phyloP scores from a whole-genome alignment of 306 rosid species.

The Purshia tridentata region DNA sequence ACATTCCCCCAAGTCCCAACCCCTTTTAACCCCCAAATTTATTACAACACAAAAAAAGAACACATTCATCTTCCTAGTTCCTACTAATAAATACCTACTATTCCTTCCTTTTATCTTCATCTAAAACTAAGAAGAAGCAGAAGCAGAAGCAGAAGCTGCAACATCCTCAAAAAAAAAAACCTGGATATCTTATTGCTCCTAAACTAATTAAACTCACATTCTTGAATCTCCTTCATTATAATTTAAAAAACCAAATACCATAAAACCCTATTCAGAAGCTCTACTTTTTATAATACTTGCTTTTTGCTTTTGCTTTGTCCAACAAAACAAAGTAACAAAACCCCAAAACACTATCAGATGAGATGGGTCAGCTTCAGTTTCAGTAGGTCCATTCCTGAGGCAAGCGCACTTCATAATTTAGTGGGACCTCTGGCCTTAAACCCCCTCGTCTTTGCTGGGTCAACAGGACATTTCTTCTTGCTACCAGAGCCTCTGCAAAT shows the following conservation, averaged over 20 bases:
- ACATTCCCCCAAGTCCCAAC: constrained; percentile 18
- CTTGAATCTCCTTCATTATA: constrained; percentile 39
- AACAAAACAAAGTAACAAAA: constrained; percentile 7
- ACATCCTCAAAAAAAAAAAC: constrained; percentile 33
- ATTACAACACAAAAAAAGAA: constrained; percentile 26
- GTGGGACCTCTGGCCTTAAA: constrained; percentile 40
- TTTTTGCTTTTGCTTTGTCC: constrained; percentile 2
- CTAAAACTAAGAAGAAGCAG: constrained; percentile 39
- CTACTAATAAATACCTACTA: constrained; percentile 13
- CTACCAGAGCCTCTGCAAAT: constrained; percentile 45
- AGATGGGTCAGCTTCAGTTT: neutral
- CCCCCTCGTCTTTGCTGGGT: constrained; percentile 43
- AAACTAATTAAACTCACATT: constrained; percentile 36
- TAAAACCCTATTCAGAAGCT: constrained; percentile 18
- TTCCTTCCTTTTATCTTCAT: constrained; percentile 22
- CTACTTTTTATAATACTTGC: constrained; percentile 26
- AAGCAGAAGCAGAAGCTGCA: constrained; percentile 39
- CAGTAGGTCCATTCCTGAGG: constrained; percentile 93
- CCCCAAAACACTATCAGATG: neutral
- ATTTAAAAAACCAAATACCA: constrained; percentile 28
- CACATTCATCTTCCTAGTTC: constrained; percentile 10
- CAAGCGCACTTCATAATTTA: constrained; percentile 51
- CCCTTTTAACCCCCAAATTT: constrained; percentile 15
- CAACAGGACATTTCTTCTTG: constrained; percentile 47
- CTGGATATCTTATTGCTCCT: constrained; percentile 55